Conservation (phyloP, 495 filamentous ascomycete genomes). For the Penicillium taxi region DNA sequence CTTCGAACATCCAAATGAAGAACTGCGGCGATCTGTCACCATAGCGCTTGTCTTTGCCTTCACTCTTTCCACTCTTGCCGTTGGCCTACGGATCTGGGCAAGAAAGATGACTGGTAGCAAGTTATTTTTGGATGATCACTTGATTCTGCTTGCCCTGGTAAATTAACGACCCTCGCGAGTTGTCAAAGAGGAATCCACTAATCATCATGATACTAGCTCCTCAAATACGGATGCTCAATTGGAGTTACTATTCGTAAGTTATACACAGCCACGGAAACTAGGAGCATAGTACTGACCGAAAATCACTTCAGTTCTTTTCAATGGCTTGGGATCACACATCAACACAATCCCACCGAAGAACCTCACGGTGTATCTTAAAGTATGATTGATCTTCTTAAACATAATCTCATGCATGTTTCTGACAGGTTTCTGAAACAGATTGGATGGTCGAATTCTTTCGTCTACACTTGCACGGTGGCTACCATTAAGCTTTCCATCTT, state of each 20-base stretch:
- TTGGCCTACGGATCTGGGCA: slow-evolving; percentile 23
- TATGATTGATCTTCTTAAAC: too few species aligned
- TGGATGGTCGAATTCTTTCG: slow-evolving; percentile 23
- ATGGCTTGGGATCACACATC: slow-evolving; percentile 30
- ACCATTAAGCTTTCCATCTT: slow-evolving; percentile 40
- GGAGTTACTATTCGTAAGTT: slow-evolving; percentile 23
- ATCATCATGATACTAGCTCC: slow-evolving; percentile 11
- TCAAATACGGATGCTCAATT: slow-evolving; percentile 31
- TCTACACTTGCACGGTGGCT: slow-evolving; percentile 23
- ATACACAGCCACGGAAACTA: not conserved
- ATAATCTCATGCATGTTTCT: not conserved
- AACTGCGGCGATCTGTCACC: slow-evolving; percentile 18
- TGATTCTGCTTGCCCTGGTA: slow-evolving; percentile 32
- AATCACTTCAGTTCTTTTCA: slow-evolving; percentile 19
- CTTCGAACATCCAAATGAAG: slow-evolving; percentile 21
- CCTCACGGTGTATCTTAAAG: slow-evolving; percentile 22
- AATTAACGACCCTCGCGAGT: not conserved
- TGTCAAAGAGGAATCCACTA: not conserved
- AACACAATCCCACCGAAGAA: slow-evolving; percentile 23
- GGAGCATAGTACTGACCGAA: not conserved
- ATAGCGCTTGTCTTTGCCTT: slow-evolving; percentile 26
- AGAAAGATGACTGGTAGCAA: slow-evolving; percentile 19
- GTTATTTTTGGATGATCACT: slow-evolving; percentile 30
- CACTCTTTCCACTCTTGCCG: slow-evolving; percentile 21
- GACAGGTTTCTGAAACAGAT: slow-evolving; percentile 9